Conservation (phyloP, 1,284 basidiomycete species). For the Puccinia horiana region DNA sequence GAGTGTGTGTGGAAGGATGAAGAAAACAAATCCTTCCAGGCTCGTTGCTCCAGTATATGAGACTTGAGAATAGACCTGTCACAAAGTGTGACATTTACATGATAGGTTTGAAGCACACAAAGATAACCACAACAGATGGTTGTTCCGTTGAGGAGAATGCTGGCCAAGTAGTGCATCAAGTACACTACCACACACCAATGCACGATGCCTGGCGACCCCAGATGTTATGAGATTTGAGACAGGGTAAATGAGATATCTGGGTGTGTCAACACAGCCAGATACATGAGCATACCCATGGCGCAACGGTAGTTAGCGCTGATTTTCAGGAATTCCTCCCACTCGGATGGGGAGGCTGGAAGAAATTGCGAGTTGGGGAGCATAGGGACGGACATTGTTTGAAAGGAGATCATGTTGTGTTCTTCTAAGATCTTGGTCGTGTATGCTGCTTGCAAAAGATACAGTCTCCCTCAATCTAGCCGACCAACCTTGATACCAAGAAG, state of each 20-base stretch:
- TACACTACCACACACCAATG: neutral
- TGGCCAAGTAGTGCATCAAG: neutral
- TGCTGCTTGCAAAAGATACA: neutral
- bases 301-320: neutral
- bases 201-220: neutral
- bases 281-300: neutral
- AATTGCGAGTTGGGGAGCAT: conserved; percentile 13
- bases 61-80: no score
- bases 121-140: neutral
- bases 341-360: neutral
- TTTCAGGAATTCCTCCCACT: neutral
- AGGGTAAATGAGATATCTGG: neutral
- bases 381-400: neutral
- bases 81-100: no score
- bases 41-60: no score
- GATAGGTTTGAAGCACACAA: no score
- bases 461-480: neutral
- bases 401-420: neutral
- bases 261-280: neutral
- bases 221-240: neutral
- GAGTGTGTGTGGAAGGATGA: no score
- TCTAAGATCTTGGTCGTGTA: neutral
- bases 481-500: neutral
- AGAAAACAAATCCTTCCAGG: no score
- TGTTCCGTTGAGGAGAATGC: neutral